These are phyloP conservation scores for Lachancea kluyveri DNA, from an alignment of 805 yeast genomes.

Conservation along the genomic window DNA sequence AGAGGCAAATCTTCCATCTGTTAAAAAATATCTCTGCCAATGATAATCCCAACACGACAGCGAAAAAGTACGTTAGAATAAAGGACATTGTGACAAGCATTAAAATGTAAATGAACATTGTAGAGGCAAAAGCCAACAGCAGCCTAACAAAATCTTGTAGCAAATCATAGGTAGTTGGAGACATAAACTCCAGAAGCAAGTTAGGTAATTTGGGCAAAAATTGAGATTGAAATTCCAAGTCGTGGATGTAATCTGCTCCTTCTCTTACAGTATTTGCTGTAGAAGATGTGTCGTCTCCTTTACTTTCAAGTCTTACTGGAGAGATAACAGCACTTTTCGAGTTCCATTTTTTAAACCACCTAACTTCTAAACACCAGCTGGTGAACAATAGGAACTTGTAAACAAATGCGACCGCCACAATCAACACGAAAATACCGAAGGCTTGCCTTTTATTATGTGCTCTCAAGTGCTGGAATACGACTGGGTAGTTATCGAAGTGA, in stretches of 20 bases:
- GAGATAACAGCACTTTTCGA: conserved; percentile 9
- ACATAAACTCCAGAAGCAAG: conserved; percentile 19
- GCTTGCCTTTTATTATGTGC: conserved; percentile 57
- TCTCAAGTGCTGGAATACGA: conserved; percentile 46
- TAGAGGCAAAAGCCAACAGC: conserved; percentile 50
- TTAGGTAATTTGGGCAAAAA: conserved; percentile 28
- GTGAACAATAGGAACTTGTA: conserved; percentile 55
- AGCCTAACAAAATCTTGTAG: conserved; percentile 48
- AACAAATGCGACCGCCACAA: conserved; percentile 53
- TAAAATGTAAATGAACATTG: conserved; percentile 61
- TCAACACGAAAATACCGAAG: conserved; percentile 63
- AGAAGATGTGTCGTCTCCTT: conserved; percentile 7
- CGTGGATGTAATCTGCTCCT: conserved; percentile 7
- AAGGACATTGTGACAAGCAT: conserved; percentile 79
- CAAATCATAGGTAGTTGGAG: conserved; percentile 24
- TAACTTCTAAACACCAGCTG: conserved; percentile 60
- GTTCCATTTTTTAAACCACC: conserved; percentile 46
- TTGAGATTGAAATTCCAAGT: conserved; percentile 11
- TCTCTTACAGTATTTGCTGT: conserved; percentile 1
- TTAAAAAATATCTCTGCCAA: conserved; percentile 67
- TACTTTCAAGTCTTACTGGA: too few relatives aligned
- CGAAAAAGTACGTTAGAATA: conserved; percentile 63
- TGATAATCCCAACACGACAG: conserved; percentile 62
- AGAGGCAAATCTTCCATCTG: conserved; percentile 34
- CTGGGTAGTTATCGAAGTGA: conserved; percentile 49